Conservation (phyloP, 2,329 filamentous ascomycete genomes). For the Ophiostoma sp. region DNA sequence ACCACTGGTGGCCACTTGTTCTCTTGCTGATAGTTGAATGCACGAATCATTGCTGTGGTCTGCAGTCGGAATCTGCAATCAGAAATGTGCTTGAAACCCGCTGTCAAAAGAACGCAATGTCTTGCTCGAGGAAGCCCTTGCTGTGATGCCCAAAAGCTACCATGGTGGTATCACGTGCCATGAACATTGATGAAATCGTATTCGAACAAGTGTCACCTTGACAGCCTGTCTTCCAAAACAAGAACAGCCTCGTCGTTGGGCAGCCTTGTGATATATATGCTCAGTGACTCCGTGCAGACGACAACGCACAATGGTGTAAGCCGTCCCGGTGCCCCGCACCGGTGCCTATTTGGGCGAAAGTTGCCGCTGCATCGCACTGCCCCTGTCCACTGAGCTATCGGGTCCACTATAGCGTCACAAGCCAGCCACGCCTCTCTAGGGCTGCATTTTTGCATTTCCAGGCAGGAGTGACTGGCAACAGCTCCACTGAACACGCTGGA, state of each 20-base stretch:
- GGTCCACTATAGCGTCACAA: not conserved
- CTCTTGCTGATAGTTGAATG: too few relatives aligned
- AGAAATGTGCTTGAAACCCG: too few relatives aligned
- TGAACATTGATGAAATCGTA: not conserved
- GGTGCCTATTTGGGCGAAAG: too few relatives aligned
- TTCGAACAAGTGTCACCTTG: not conserved
- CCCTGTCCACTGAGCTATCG: not conserved
- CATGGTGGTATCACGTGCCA: not conserved
- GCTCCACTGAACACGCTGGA: not conserved
- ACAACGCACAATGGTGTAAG: constrained; percentile 4
- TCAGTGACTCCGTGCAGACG: not conserved
- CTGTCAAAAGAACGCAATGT: too few relatives aligned
- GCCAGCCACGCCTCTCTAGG: not conserved
- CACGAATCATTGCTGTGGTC: too few relatives aligned
- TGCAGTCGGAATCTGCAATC: too few relatives aligned
- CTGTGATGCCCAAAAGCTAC: too few relatives aligned
- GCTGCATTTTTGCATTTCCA: not conserved
- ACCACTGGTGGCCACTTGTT: too few relatives aligned
- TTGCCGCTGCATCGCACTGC: not conserved
- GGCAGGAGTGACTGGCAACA: not conserved
- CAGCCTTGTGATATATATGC: not conserved
- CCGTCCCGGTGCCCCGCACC: not conserved
- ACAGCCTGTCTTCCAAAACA: not conserved
- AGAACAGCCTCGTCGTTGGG: constrained; percentile 4
- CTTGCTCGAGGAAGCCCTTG: too few relatives aligned